A percentile compares a stretch with the other conserved stretches of the same genome.
These are phyloP conservation scores for Colletotrichum agaves DNA, from an alignment of 2,329 filamentous ascomycete genomes.

Conservation along the genomic window DNA sequence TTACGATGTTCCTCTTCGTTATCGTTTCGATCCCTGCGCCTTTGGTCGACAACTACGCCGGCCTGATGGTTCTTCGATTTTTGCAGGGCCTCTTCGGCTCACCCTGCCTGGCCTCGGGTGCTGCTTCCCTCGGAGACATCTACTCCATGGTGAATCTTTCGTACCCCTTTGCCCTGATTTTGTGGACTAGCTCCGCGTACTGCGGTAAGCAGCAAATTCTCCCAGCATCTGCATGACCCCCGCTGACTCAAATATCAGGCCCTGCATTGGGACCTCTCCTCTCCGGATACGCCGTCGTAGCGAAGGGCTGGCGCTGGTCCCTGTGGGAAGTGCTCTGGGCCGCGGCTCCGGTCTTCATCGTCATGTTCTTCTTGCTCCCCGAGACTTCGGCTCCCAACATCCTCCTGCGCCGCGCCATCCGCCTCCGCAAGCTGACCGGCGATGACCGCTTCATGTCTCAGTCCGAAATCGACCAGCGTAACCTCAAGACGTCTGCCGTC, in stretches of 20 bases:
- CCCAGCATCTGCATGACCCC: no score
- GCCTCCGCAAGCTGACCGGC: constrained; percentile 71
- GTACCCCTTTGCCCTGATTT: constrained; percentile 65
- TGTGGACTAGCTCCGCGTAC: constrained; percentile 62
- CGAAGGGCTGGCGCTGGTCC: constrained; percentile 71
- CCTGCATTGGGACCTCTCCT: constrained; percentile 69
- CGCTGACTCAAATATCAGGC: constrained; percentile 2
- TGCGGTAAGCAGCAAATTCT: constrained; percentile 39
- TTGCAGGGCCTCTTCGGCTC: constrained; percentile 74
- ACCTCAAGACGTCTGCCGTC: constrained; percentile 59
- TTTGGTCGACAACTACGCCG: constrained; percentile 70
- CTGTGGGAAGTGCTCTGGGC: constrained; percentile 73
- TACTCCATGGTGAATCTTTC: constrained; percentile 62
- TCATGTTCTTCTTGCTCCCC: constrained; percentile 71
- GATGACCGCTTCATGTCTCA: constrained; percentile 66
- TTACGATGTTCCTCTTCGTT: constrained; percentile 75
- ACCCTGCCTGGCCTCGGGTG: constrained; percentile 71
- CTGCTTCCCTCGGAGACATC: constrained; percentile 63
- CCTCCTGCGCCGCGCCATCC: constrained; percentile 67
- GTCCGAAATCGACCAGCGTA: constrained; percentile 71
- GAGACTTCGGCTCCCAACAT: constrained; percentile 71
- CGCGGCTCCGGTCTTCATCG: constrained; percentile 66
- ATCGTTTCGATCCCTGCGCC: constrained; percentile 73
- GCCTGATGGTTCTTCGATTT: constrained; percentile 72
- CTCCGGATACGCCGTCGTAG: constrained; percentile 68